Base-by-base conservation (phyloP, 2,329 filamentous ascomycete genomes). In the Aureobasidium sp. region DNA sequence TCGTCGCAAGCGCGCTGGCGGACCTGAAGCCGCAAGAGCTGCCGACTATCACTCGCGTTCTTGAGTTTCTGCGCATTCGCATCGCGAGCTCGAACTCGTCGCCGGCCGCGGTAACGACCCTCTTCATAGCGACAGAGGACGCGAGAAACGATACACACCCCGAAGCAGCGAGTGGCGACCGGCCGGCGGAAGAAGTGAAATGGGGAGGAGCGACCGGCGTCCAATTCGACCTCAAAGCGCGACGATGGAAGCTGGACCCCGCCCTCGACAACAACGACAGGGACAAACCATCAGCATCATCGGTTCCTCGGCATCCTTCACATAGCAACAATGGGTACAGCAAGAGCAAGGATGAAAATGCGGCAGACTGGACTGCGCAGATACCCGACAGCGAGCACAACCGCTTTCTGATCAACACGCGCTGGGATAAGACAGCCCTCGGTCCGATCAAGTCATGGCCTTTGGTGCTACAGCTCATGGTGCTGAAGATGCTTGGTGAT, bases 371-470 rank as follows among this genome's bases (percentile, higher is more conserved):
- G 49, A 53, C 49, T 6, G 7, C 15, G 20, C 34, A 53, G 2
- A 53, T 53, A 37, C 49, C 49, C 2, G 27, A 27, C 29, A 53
- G 34, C 20, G 34, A 37, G 22, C 49, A 53, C 49, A 53, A 53
- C 22, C 49, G n/a, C 20, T 53, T 53, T 12, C 20, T 53, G 5
- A 37, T 53, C 36, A 41, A 53, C 49, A 53, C 49, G 2, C 49
- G 22, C 31, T 53, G 34, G 49, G 49, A 53, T 20, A 53, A 41
- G 49, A 53, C 49, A 17, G 31, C 27, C 20, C 49, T 87, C 80
- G n/a, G 78, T 7, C 55, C 55, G 1, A 59, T 59, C 1, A 17
- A 12, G 2, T 34, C 25, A 5, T 59, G 55, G 55, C 31, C 55
- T 1, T 15, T 27, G 6, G 34, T 45, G 0, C 12, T 59, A 2